A percentile compares a stretch with the other conserved stretches of the same genome.
phyloP scores from a whole-genome alignment of 2,329 filamentous ascomycete genomes.

The Paraconiothyrium brasiliense region DNA sequence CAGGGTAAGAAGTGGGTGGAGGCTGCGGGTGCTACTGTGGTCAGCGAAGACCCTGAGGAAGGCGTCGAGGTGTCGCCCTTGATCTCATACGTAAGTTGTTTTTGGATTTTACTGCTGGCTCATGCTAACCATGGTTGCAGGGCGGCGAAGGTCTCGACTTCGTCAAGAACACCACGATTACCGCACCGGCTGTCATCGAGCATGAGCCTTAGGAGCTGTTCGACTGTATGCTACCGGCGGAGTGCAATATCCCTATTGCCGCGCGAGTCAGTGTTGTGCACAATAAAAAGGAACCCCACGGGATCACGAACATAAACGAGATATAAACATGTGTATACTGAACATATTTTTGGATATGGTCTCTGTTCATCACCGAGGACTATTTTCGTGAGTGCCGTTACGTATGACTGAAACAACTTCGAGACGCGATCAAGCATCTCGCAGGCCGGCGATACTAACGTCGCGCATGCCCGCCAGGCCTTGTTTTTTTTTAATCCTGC shows the following conservation, averaged over 20 bases:
- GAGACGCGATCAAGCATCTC: background rate
- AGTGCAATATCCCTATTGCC: background rate
- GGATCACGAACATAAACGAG: background rate
- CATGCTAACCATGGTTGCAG: constrained; percentile 43
- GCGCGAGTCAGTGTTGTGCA: background rate
- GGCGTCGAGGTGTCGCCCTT: constrained; percentile 92
- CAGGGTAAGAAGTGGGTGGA: constrained; percentile 90
- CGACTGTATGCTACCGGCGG: background rate
- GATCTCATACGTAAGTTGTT: constrained; percentile 87
- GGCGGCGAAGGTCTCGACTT: constrained; percentile 71
- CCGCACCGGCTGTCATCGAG: constrained; percentile 71
- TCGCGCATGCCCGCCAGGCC: too few species aligned
- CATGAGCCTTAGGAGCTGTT: constrained; percentile 60
- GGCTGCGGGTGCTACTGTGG: constrained; percentile 78
- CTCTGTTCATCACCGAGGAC: background rate
- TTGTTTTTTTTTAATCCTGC: too few species aligned
- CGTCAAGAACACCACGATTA: constrained; percentile 67
- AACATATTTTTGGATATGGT: background rate
- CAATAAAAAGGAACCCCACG: background rate
- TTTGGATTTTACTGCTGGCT: background rate
- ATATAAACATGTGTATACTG: background rate
- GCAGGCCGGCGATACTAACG: constrained; percentile 5
- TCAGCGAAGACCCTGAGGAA: constrained; percentile 62
- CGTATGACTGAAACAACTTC: background rate
- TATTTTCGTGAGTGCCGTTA: background rate